These are phyloP conservation scores for Effrenium voratum DNA, from an alignment of 73 alveolate species.

Conservation along the genomic window DNA sequence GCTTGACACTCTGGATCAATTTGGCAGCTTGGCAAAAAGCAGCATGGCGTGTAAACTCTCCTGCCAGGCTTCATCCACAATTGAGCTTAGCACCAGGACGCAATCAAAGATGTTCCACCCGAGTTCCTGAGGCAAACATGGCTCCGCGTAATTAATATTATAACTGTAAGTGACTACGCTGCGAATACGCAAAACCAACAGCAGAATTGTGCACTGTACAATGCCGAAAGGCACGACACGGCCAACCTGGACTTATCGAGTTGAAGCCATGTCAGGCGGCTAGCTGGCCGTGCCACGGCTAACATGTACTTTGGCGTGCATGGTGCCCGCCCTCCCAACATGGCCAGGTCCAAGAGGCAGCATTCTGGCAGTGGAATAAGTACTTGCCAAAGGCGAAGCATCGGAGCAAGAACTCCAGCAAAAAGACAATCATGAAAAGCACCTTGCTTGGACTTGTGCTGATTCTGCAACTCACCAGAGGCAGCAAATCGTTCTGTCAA, in stretches of 20 bases:
- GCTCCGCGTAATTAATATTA: neutral
- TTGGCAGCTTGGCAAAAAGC: neutral
- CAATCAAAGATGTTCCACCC: conserved; percentile 80
- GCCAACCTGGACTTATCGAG: neutral
- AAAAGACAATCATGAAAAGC: conserved; percentile 48
- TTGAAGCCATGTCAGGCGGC: neutral
- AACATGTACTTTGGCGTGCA: neutral
- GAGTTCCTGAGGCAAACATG: neutral
- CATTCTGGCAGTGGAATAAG: conserved; percentile 36
- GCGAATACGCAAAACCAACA: neutral
- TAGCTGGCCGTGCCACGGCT: neutral
- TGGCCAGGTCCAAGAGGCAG: conserved; percentile 24
- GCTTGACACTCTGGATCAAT: neutral
- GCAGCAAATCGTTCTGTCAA: neutral
- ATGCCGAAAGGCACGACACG: neutral
- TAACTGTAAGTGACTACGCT: neutral
- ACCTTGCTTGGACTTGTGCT: neutral
- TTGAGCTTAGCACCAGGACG: conserved; percentile 65
- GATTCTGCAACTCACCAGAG: neutral
- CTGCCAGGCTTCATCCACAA: conserved; percentile 45
- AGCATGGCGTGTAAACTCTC: neutral
- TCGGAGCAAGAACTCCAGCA: conserved; percentile 39
- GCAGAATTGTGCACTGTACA: neutral
- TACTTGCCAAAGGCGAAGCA: conserved; percentile 51
- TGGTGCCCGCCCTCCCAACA: neutral